Evolutionary conservation across 1,284 basidiomycete genomes (phyloP).

Genomic region (Apiotrichum sp.): DNA sequence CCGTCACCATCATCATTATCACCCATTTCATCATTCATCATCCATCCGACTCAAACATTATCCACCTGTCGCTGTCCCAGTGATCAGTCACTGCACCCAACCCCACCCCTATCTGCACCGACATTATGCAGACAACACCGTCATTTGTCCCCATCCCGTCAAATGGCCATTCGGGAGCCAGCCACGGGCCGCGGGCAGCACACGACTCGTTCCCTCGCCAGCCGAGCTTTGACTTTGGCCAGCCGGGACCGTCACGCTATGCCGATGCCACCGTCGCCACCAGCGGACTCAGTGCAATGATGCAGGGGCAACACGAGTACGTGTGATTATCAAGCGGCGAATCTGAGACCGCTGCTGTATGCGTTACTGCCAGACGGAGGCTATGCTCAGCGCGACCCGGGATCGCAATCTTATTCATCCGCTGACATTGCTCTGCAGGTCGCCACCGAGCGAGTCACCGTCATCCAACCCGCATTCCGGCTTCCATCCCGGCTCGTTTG

Average conservation of each 20-base stretch:
- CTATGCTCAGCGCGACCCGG: too few relatives aligned
- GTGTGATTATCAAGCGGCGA: neutral
- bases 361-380: too few relatives aligned
- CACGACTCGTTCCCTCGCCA: constrained; percentile 8
- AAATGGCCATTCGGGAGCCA: neutral
- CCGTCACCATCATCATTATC: neutral
- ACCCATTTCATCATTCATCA: too few relatives aligned
- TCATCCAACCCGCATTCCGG: constrained; percentile 25
- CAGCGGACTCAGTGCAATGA: constrained; percentile 13
- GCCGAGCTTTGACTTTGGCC: constrained; percentile 3
- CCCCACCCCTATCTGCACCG: neutral
- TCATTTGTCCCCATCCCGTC: constrained; percentile 14
- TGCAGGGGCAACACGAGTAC: constrained; percentile 6
- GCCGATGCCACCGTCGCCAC: neutral
- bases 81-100: neutral
- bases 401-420: too few relatives aligned
- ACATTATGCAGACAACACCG: constrained; percentile 11
- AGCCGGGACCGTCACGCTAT: constrained; percentile 7
- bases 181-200: neutral
- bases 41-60: neutral
- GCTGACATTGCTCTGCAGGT: neutral
- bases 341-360: too few relatives aligned
- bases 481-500: constrained; percentile 34
- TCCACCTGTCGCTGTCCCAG: too few relatives aligned
- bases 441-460: constrained; percentile 12